These are phyloP conservation scores for Umbelopsis sp. DNA, from an alignment of 192 early-diverging fungal species.

Conservation along the genomic window DNA sequence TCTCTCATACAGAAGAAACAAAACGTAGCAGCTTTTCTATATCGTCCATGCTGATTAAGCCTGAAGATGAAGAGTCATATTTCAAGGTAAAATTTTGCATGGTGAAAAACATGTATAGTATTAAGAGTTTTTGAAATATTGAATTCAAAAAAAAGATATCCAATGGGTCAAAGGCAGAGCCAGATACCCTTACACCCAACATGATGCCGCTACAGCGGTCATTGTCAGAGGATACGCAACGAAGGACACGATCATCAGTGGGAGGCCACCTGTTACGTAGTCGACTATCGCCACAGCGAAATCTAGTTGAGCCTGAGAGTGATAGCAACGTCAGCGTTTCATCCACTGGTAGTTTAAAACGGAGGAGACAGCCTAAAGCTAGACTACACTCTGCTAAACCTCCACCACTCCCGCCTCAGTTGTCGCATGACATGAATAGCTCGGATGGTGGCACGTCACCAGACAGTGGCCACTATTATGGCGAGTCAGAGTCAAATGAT, in stretches of 20 bases:
- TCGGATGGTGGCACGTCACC: conserved; percentile 23
- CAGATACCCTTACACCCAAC: neutral
- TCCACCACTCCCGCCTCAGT: conserved; percentile 13
- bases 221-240: conserved; percentile 7
- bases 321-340: conserved; percentile 29
- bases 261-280: conserved; percentile 16
- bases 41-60: conserved; percentile 14
- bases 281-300: conserved; percentile 17
- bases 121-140: neutral
- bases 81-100: conserved; percentile 14
- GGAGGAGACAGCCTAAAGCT: conserved; percentile 19
- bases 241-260: conserved; percentile 1
- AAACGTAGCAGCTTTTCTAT: conserved; percentile 10
- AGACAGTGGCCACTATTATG: conserved; percentile 26
- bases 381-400: conserved; percentile 2
- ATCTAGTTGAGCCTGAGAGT: conserved; percentile 20
- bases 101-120: neutral
- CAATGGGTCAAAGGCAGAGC: conserved; percentile 14
- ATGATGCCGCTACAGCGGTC: conserved; percentile 6
- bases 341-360: conserved; percentile 24
- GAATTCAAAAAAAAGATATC: neutral
- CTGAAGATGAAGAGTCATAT: conserved; percentile 9
- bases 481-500: conserved; percentile 26
- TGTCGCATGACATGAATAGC: conserved; percentile 21
- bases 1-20: conserved; percentile 5